Evolutionary conservation across 2,329 filamentous ascomycete genomes (phyloP).

Genomic region (Ceratocystis lukuohia): DNA sequence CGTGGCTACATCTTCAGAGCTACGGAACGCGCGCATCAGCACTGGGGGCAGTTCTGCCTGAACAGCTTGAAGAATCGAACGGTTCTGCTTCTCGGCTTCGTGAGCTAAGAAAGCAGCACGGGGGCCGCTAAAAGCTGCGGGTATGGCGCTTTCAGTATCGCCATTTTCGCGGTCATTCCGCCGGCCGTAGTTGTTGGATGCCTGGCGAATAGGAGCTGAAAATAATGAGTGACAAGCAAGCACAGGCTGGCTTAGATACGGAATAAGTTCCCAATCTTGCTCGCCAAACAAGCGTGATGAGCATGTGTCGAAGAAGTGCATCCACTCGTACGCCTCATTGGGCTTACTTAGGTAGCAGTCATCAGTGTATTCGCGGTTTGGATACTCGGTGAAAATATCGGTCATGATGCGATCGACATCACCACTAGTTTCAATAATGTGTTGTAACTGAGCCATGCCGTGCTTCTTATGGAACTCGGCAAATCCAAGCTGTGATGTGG

Average conservation of each 20-base stretch:
- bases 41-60: constrained; percentile 59
- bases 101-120: constrained; percentile 68
- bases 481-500: constrained; percentile 51
- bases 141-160: constrained; percentile 37
- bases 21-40: constrained; percentile 65
- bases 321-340: constrained; percentile 78
- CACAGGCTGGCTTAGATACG: constrained; percentile 75
- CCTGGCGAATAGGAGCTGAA: constrained; percentile 50
- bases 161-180: constrained; percentile 28
- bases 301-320: constrained; percentile 80
- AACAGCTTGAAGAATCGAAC: constrained; percentile 57
- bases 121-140: constrained; percentile 66
- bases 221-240: constrained; percentile 89
- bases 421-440: constrained; percentile 68
- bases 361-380: constrained; percentile 80
- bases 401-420: constrained; percentile 66
- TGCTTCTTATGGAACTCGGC: constrained; percentile 59
- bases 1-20: constrained; percentile 59
- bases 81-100: constrained; percentile 69
- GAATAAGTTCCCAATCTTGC: constrained; percentile 84
- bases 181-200: constrained; percentile 31
- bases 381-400: constrained; percentile 78
- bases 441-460: constrained; percentile 55
- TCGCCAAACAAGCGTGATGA: constrained; percentile 65
- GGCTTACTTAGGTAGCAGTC: constrained; percentile 86